These are phyloP conservation scores for Leavenworthia alabamica DNA, from an alignment of 345 rosid species.

Conservation along the genomic window DNA sequence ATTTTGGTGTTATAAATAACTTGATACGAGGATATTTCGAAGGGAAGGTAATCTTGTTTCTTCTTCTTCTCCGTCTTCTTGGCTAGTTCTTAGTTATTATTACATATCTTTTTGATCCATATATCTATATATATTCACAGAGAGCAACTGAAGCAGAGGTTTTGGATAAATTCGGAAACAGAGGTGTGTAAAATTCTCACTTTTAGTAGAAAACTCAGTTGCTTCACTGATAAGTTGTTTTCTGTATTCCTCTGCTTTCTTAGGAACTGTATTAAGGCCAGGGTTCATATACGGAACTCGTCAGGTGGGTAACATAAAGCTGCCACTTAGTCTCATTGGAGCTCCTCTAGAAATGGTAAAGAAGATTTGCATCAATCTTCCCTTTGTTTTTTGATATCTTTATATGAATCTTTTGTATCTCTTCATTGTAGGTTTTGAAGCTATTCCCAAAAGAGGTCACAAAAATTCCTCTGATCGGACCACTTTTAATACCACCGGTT, in stretches of 20 bases:
- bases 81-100: neutral
- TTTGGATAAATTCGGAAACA: slow-evolving; percentile 32
- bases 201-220: neutral
- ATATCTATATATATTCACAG: slow-evolving; percentile 26
- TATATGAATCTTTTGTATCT: neutral
- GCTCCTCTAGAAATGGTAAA: slow-evolving; percentile 58
- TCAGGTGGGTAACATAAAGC: slow-evolving; percentile 39
- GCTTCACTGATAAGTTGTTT: neutral
- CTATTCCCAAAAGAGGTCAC: slow-evolving; percentile 41
- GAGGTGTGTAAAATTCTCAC: slow-evolving; percentile 35
- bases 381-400: neutral
- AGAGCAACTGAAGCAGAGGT: slow-evolving; percentile 56
- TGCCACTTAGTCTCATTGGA: slow-evolving; percentile 54
- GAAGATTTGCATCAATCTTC: neutral
- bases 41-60: slow-evolving; percentile 64
- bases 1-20: slow-evolving; percentile 45
- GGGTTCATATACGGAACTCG: slow-evolving; percentile 65
- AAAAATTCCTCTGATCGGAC: slow-evolving; percentile 47
- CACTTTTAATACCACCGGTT: slow-evolving; percentile 53
- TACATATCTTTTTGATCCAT: neutral
- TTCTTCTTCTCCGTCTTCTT: neutral
- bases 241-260: neutral
- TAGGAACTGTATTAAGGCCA: slow-evolving; percentile 54
- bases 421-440: slow-evolving; percentile 40
- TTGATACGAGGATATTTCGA: slow-evolving; percentile 46